Base-by-base conservation (phyloP, 1,284 basidiomycete genomes). In the Ceratobasidium sp. region DNA sequence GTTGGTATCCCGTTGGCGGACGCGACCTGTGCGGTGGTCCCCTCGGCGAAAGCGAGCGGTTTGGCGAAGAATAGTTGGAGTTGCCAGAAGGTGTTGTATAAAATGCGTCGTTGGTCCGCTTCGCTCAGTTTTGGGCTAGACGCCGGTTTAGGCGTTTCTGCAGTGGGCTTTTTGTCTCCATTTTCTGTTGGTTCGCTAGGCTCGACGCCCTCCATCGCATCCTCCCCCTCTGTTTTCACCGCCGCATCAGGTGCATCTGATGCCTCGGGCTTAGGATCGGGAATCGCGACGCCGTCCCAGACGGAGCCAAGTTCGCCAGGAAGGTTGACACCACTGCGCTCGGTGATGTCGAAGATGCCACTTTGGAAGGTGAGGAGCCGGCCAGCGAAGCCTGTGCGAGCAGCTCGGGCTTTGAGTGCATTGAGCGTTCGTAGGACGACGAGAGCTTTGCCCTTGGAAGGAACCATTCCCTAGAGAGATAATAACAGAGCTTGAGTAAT, bases 301-400 rank as follows among this genome's bases (percentile, higher is more conserved):
- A 84, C 84, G 74, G 94, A 86, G 13, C 94, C 88, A 82, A 91
- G 91, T 83, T 94, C 93, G 74, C 95, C 95, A 51, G 93, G 85
- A 76, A 96, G 81, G 81, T 97, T 97, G 58, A 97, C 94, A 46
- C 95, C 94, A 80, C 93, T 95, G 61, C 94, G 85, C 81, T 97
- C 95, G 1, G 92, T 92, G 9, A 97, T 82, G 3, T 94, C 93
- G 79, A 96, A 96, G 0, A 95, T 93, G 0, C 87, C 88, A 76
- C 92, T 93, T 61, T 97, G 83, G 80, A 96, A 93, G 0, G 92
- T 92, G 79, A 96, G 84, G 79, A 97, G 95, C 0, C 94, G 87
- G 1, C 95, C 95, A 77, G 92, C 94, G 80, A 97, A 94, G 65
- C 93, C 93, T 79, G 90, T 92, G 82, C 94, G 94, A 31, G 92